These are phyloP conservation scores for Saturnispora zaruensis DNA, from an alignment of 805 yeast species.

Conservation along the genomic window DNA sequence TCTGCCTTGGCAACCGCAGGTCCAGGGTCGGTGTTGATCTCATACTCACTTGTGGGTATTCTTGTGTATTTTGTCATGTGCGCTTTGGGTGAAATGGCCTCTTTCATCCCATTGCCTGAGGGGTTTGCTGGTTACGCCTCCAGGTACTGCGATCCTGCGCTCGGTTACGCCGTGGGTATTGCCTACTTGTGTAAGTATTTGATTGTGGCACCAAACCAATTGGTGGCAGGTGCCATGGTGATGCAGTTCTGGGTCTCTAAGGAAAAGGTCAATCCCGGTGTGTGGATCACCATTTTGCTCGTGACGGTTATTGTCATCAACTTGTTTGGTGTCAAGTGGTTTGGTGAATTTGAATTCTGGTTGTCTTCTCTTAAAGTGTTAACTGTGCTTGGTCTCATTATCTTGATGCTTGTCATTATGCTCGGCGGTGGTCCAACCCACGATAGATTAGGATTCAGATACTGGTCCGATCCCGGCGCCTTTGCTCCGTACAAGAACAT, in stretches of 20 bases:
- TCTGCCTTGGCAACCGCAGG: conserved; percentile 63
- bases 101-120: conserved; percentile 45
- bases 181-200: conserved; percentile 44
- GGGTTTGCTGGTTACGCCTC: conserved; percentile 49
- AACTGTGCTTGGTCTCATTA: conserved; percentile 57
- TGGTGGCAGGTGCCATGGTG: conserved; percentile 48
- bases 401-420: conserved; percentile 54
- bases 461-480: conserved; percentile 39
- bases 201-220: conserved; percentile 47
- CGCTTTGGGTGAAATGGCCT: conserved; percentile 49
- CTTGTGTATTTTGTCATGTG: conserved; percentile 59
- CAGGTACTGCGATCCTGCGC: conserved; percentile 44
- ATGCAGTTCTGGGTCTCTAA: conserved; percentile 44
- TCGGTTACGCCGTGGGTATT: conserved; percentile 52
- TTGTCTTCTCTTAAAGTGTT: conserved; percentile 56
- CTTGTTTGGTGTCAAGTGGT: conserved; percentile 40
- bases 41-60: conserved; percentile 63
- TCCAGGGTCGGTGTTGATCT: conserved; percentile 52
- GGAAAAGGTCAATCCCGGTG: conserved; percentile 45
- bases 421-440: conserved; percentile 74
- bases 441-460: conserved; percentile 44
- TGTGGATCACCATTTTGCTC: conserved; percentile 40
- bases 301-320: conserved; percentile 35
- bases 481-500: conserved; percentile 38
- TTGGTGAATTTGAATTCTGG: conserved; percentile 47